phyloP scores from a whole-genome alignment of 148 eudicot species.

The Diospyros kaki region DNA sequence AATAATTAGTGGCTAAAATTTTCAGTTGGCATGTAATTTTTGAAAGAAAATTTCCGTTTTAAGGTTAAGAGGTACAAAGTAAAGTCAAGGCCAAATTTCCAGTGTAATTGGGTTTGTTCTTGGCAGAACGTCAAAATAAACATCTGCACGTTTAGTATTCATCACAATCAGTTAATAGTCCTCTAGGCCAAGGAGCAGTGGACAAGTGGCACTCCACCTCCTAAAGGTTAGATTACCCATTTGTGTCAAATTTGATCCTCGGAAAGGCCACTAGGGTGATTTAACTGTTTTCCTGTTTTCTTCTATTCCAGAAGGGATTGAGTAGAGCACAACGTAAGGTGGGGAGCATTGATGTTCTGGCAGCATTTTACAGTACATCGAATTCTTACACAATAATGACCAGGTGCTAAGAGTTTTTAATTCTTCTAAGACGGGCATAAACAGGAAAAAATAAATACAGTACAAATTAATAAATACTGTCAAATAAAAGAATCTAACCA shows the following conservation, averaged over 20 bases:
- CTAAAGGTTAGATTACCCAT: not conserved
- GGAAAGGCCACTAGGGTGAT: not conserved
- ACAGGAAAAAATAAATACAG: not conserved
- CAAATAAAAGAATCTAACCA: conserved; percentile 43
- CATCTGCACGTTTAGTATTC: not conserved
- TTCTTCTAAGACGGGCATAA: not conserved
- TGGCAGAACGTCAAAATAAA: not conserved
- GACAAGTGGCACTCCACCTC: not conserved
- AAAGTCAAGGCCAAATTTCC: not conserved
- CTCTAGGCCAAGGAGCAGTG: not conserved
- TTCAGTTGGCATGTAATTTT: not conserved
- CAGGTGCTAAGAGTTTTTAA: not conserved
- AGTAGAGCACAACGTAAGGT: not conserved
- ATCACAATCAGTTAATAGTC: not conserved
- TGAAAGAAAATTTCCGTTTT: not conserved
- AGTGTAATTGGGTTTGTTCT: not conserved
- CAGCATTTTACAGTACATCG: not conserved
- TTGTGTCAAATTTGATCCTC: not conserved
- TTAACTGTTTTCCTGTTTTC: not conserved
- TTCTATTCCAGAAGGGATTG: not conserved
- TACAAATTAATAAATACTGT: not conserved
- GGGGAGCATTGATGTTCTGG: not conserved
- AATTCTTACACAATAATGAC: not conserved
- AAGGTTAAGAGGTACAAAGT: not conserved
- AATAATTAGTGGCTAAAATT: not conserved